phyloP scores from a whole-genome alignment of 352 stramenopile genomes.

The Phytophthora hybrid region DNA sequence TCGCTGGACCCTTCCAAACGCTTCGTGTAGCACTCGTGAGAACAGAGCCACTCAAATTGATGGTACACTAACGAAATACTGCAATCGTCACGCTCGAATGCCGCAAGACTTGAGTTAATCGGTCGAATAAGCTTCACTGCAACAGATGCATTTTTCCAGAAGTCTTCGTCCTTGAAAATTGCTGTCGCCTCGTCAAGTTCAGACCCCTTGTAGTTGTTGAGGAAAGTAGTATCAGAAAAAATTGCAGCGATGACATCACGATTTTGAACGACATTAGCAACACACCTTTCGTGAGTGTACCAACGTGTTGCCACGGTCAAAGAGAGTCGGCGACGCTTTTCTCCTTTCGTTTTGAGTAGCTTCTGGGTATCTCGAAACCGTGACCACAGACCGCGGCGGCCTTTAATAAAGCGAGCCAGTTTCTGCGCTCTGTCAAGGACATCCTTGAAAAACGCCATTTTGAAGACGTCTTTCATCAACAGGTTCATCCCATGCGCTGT shows the following conservation, averaged over 20 bases:
- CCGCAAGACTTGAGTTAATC: constrained; percentile 7
- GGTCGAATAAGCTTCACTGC: constrained; percentile 5
- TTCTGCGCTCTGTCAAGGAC: background rate
- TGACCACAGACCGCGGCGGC: background rate
- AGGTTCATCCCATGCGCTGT: constrained; percentile 23
- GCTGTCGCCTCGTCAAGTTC: background rate
- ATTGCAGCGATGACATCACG: constrained; percentile 2
- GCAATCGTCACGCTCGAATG: constrained; percentile 28
- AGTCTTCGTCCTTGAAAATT: background rate
- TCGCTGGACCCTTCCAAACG: too few species aligned
- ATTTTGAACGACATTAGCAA: constrained; percentile 11
- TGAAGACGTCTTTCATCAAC: constrained; percentile 31
- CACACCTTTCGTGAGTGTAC: constrained; percentile 24
- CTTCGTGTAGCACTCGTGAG: background rate
- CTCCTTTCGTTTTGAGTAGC: background rate
- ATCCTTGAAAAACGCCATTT: constrained; percentile 4
- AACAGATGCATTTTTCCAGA: background rate
- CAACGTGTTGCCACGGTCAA: constrained; percentile 13
- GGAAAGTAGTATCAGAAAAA: constrained; percentile 10
- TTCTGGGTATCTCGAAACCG: constrained; percentile 2
- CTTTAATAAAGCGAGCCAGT: constrained; percentile 8
- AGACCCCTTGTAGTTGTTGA: background rate
- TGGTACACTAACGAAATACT: constrained; percentile 24
- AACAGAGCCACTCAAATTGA: constrained; percentile 17
- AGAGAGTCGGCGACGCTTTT: constrained; percentile 2